Base-by-base conservation (phyloP, 805 yeast species). In the Pichia sporocuriosa region DNA sequence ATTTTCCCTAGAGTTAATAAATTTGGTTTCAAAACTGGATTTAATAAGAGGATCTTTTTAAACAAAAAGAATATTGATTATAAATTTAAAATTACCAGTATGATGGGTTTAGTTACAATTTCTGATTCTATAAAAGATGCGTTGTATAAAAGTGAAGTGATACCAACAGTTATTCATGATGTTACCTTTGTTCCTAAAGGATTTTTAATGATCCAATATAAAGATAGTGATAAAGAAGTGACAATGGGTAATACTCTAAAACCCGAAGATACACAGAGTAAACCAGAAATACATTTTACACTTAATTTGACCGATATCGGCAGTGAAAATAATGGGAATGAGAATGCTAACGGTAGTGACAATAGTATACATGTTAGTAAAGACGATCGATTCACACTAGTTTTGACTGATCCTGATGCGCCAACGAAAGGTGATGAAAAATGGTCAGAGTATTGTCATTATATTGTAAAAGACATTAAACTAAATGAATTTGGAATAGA, bases 331-430 rank as follows among this genome's bases (percentile, higher is more conserved):
- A 27, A 13, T 27, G 22, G 10, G 6, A 17, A 6, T 7, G 30
- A 6, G 15, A 19, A 9, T 25, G 3, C 15, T 7, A 17, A 8
- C 7, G 21, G 19, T 19, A 5, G 13, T 10, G 24, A 21, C 22
- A n/a, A 6, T 16, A 69, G 68, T 27, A 52, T 69, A 48, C 69
- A 67, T 47, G 63, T 72, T 29, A 55, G 65, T 13, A 51, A 61
- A 20, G 60, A 69, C 21, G 81, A 78, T 49, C 63, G 71, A 38
- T 88, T 83, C 64, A 77, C 93, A 10, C 65, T 89, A 50, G 84
- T 84, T 3, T 52, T 88, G 50, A 89, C 96, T 7, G 96, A 88
- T 61, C 97, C 97, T 1, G 96, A 88, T 67, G 96, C 96, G 7
- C 97, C 97, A 12, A 75, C 88, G 4, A 73, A 78, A 51, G 70